Evolutionary conservation across 208 protist species (phyloP), one percentile per base, ranked within the genome.

Genomic region (Zelonia costaricensis): DNA sequence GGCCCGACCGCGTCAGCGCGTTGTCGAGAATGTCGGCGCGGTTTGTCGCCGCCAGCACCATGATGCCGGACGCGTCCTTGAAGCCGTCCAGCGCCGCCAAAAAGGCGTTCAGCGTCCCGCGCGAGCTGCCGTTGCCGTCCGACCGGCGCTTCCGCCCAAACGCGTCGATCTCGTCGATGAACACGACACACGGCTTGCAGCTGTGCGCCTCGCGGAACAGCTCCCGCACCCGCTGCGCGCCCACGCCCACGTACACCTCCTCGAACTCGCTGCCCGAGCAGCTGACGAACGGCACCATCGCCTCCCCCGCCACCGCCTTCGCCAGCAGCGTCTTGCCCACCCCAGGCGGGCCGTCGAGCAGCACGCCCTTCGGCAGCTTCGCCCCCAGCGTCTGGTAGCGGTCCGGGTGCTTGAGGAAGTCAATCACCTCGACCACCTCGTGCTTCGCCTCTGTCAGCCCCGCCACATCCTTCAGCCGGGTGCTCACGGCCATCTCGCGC

Each of bases 51-150:
- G 98, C 98, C 4, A 99, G 69, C 8, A 99, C 98, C 52, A 99
- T 91, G 44, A 99, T 95, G 38, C 91, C 92, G 0, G 74, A 76
- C n/a, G 84, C 77, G 36, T 92, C 76, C 63, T 92, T 91, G 68
- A 98, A 98, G 33, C 98, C 98, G 80, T 99, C 98, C 85, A 99
- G 97, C 78, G 99, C 98, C 6, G 98, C 95, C 8, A 99, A 82
- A 38, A 99, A 89, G 65, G 98, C 97, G 80, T 99, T 99, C 23
- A 99, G 83, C 9, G 98, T 99, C 13, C 86, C 82, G 27, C 83
- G 74, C 20, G 80, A 90, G 61, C 69, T 78, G 16, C 82, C 88
- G 18, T 74, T 64, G 39, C 82, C 81, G 53, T 87, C 82, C 13
- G 75, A 80, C 36, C 76, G 69, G 20, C 94, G 73, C 48, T 81